phyloP scores from a whole-genome alignment of 257 asterid species.

The Plantago ovata region DNA sequence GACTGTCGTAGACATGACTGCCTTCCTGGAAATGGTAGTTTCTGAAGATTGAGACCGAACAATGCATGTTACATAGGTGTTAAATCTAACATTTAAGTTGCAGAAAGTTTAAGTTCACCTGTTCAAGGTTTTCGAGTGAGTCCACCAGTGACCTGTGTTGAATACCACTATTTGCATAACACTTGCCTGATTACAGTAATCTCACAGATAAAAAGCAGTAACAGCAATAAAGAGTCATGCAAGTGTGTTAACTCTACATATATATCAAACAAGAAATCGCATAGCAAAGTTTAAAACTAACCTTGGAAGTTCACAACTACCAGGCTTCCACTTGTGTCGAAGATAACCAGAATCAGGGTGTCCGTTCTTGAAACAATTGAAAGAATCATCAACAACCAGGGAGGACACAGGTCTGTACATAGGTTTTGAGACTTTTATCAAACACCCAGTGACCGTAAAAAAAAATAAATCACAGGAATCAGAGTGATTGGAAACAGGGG shows the following conservation, averaged over 20 bases:
- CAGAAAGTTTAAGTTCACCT: conserved; percentile 28
- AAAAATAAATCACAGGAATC: conserved; percentile 42
- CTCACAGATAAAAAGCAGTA: too few species aligned
- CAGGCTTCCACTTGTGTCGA: conserved; percentile 49
- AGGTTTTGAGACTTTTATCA: conserved; percentile 28
- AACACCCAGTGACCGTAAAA: conserved; percentile 51
- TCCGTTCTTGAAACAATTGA: conserved; percentile 64
- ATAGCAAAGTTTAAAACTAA: too few species aligned
- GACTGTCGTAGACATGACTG: conserved; percentile 30
- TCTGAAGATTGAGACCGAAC: conserved; percentile 24
- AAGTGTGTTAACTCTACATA: too few species aligned
- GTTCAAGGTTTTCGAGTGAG: too few species aligned
- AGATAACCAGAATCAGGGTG: conserved; percentile 43
- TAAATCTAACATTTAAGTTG: background rate
- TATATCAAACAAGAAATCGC: too few species aligned
- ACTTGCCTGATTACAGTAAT: too few species aligned
- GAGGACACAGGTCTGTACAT: conserved; percentile 48
- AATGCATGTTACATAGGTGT: background rate
- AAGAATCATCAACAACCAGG: conserved; percentile 43
- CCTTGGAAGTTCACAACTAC: conserved; percentile 59
- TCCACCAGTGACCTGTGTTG: too few species aligned
- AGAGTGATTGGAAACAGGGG: conserved; percentile 17
- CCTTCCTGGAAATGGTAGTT: conserved; percentile 59
- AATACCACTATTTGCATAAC: too few species aligned
- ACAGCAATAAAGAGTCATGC: too few species aligned